A percentile compares a stretch with the other conserved stretches of the same genome.
These are phyloP conservation scores for Pythium pectinolyticum DNA, from an alignment of 352 stramenopile species.

Conservation along the genomic window DNA sequence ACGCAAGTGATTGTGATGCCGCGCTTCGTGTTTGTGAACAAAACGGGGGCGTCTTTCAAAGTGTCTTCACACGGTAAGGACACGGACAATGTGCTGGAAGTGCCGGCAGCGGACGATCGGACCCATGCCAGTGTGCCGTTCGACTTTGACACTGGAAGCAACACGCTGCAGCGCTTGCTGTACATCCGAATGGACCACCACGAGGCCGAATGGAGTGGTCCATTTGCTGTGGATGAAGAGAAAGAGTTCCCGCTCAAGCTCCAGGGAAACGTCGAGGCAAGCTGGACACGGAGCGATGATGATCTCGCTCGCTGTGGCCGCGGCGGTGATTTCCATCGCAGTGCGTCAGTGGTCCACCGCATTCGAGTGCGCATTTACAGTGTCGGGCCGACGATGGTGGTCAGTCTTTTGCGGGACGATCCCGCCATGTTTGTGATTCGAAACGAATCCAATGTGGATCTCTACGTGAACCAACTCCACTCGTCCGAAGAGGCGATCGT, in stretches of 20 bases:
- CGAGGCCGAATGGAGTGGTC: slow-evolving; percentile 77
- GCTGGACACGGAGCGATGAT: slow-evolving; percentile 46
- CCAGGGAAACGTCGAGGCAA: slow-evolving; percentile 48
- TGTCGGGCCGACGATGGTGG: slow-evolving; percentile 76
- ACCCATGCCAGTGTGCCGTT: slow-evolving; percentile 41
- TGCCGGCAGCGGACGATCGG: slow-evolving; percentile 31
- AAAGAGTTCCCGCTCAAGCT: slow-evolving; percentile 85
- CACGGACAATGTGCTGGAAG: slow-evolving; percentile 63
- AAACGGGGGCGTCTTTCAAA: slow-evolving; percentile 72
- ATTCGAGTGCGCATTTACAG: slow-evolving; percentile 77
- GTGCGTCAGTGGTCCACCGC: slow-evolving; percentile 53
- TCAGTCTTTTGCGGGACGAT: slow-evolving; percentile 74
- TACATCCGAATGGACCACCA: slow-evolving; percentile 79
- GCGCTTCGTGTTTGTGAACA: slow-evolving; percentile 88
- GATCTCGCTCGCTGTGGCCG: slow-evolving; percentile 34
- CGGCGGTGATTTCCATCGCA: slow-evolving; percentile 43
- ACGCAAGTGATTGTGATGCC: slow-evolving; percentile 86
- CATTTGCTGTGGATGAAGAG: slow-evolving; percentile 80
- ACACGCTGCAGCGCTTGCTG: slow-evolving; percentile 49
- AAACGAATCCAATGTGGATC: slow-evolving; percentile 76
- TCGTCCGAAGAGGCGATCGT: slow-evolving; percentile 62
- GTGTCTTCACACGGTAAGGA: slow-evolving; percentile 67
- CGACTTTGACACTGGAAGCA: slow-evolving; percentile 68
- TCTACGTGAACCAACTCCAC: slow-evolving; percentile 72
- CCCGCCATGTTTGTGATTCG: slow-evolving; percentile 85